Base-by-base conservation (phyloP, 148 eudicot genomes). In the Fagopyrum esculentum region DNA sequence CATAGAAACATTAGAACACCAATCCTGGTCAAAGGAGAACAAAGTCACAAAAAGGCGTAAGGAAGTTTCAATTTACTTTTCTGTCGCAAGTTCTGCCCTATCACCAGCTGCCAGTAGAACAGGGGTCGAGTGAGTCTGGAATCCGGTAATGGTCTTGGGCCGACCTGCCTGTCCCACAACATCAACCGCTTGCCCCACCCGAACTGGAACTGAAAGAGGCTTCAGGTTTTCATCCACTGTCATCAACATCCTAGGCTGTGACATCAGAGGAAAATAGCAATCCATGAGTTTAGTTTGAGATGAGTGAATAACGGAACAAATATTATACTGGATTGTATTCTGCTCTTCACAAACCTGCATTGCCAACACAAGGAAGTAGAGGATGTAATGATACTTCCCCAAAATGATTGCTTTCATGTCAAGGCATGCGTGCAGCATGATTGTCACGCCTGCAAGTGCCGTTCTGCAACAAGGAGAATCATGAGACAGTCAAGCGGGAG, bases 141-240 rank as follows among this genome's bases (percentile, higher is more conserved):
- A 95, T 49, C 98, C 98, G 0, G 98, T 95, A 9, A 95, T 92
- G 71, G 98, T 90, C 84, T 92, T 95, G 48, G 97, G 97, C 30
- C 93, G 86, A 73, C 98, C 97, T 15, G 98, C 98, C 78, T 92
- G 97, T 22, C 97, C 98, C 6, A 92, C 98, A 74, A 95, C 96
- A 82, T 95, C 98, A 76, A 95, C 98, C 6, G 97, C 98, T 78
- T 90, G 96, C 43, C 98, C 97, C 52, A 95, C 98, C 9, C 96
- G 93, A 47, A 95, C 98, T 75, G 94, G 98, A 11, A 95, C 98
- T 0, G 98, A 83, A n/a, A 95, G 83, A 73, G 97, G 93, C 80
- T 92, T 95, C 81, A 92, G 83, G 77, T 95, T 87, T 80, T 92
- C 96, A 84, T 95, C 98, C 72, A 95, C 93, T 0, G 98, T 95